These are phyloP conservation scores for Pythium aquatile DNA, from an alignment of 352 stramenopile genomes.

Conservation along the genomic window DNA sequence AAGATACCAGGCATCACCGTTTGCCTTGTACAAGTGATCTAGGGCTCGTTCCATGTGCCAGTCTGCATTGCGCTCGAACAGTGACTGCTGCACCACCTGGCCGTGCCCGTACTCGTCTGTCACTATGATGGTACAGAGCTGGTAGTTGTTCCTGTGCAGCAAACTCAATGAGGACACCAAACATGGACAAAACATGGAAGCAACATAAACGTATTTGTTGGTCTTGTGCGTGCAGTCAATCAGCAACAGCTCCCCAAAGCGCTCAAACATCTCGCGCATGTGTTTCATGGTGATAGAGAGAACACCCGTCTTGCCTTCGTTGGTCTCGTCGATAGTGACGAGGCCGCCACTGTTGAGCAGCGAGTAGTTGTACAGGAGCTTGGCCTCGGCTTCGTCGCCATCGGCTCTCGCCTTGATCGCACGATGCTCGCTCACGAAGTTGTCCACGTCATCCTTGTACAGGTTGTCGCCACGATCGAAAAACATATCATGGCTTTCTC, in stretches of 20 bases:
- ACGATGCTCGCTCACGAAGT: background rate
- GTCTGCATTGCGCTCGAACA: conserved; percentile 16
- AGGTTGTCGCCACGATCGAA: background rate
- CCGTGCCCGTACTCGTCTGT: conserved; percentile 10
- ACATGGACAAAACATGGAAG: background rate
- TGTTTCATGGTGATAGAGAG: background rate
- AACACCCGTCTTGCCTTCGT: background rate
- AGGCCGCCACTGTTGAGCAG: background rate
- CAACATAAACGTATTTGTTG: background rate
- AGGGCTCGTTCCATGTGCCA: conserved; percentile 17
- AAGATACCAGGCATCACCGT: background rate
- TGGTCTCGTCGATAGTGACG: background rate
- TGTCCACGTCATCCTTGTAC: background rate
- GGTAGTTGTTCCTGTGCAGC: conserved; percentile 18
- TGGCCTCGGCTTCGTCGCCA: background rate
- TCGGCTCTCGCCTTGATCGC: background rate
- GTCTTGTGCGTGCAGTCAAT: conserved; percentile 6
- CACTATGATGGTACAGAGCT: conserved; percentile 15
- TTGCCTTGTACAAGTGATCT: background rate
- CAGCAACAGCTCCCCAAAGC: conserved; percentile 1
- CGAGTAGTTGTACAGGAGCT: background rate
- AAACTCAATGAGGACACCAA: background rate
- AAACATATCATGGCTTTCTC: background rate
- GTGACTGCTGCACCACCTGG: conserved; percentile 9
- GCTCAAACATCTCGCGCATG: conserved; percentile 1